A percentile compares a stretch with the other conserved stretches of the same genome.
These are phyloP conservation scores for Albifimbria verrucaria DNA, from an alignment of 2,329 filamentous ascomycete species.

Conservation along the genomic window DNA sequence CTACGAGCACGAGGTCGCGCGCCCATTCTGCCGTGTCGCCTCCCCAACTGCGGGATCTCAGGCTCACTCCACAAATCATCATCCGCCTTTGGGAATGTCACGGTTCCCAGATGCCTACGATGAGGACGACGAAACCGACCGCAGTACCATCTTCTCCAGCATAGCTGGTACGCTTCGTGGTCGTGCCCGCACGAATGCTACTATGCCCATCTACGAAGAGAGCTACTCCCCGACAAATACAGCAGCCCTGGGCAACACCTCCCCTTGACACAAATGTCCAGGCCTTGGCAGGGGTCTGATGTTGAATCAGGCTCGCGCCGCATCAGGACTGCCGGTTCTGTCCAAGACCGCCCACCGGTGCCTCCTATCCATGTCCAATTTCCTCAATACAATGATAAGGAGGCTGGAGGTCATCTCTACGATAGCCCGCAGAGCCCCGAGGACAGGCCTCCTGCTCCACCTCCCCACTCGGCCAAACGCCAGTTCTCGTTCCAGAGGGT, in stretches of 20 bases:
- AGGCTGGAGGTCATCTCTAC: conserved; percentile 45
- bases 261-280: conserved; percentile 58
- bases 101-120: conserved; percentile 63
- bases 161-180: conserved; percentile 51
- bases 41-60: conserved; percentile 19
- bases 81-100: conserved; percentile 71
- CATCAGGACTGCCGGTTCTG: neutral
- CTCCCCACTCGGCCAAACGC: conserved; percentile 60
- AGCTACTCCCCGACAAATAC: conserved; percentile 37
- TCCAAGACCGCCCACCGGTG: neutral
- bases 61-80: conserved; percentile 13
- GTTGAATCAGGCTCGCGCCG: conserved; percentile 40
- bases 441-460: conserved; percentile 51
- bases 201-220: conserved; percentile 26
- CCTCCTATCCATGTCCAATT: neutral
- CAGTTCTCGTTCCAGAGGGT: conserved; percentile 94
- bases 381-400: conserved; percentile 35
- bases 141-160: conserved; percentile 49
- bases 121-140: conserved; percentile 51
- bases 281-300: conserved; percentile 43
- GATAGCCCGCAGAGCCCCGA: conserved; percentile 35
- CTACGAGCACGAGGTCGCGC: conserved; percentile 23
- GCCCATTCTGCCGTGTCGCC: conserved; percentile 22
- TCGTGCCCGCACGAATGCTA: conserved; percentile 30
- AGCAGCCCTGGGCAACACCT: conserved; percentile 60